These are phyloP conservation scores for Penicillium verrucosum DNA, from an alignment of 2,329 filamentous ascomycete genomes.

Conservation along the genomic window DNA sequence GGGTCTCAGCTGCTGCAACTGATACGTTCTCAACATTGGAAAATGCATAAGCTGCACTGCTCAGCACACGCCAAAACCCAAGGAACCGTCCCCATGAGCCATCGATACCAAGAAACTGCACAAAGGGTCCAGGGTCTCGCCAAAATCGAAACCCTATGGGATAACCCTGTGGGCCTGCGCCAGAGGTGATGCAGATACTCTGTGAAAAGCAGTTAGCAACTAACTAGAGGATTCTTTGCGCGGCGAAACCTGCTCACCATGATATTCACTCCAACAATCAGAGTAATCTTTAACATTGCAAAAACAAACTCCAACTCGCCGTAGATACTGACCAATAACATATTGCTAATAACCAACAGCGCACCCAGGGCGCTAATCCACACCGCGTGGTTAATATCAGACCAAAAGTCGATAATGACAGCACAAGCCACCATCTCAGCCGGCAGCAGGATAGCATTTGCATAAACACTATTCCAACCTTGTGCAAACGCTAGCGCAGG, in stretches of 20 bases:
- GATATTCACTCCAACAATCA: constrained; percentile 60
- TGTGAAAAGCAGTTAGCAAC: neutral
- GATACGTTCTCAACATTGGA: constrained; percentile 47
- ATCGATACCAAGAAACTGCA: constrained; percentile 39
- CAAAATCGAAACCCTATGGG: constrained; percentile 43
- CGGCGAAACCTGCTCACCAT: constrained; percentile 39
- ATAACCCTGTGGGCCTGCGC: constrained; percentile 29
- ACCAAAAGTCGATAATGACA: constrained; percentile 6
- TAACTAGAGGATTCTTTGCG: neutral
- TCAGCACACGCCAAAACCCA: constrained; percentile 35
- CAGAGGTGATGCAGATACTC: constrained; percentile 29
- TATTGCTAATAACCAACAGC: neutral
- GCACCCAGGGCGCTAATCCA: neutral
- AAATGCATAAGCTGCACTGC: constrained; percentile 14
- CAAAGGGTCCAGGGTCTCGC: constrained; percentile 41
- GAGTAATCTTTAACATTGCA: constrained; percentile 54
- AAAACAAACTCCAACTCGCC: constrained; percentile 55
- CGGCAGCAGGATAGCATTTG: neutral
- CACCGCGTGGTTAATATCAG: neutral
- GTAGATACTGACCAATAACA: constrained; percentile 29
- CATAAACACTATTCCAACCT: constrained; percentile 3
- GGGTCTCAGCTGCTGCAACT: constrained; percentile 50
- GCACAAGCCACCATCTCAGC: constrained; percentile 4
- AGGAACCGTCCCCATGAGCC: constrained; percentile 45
- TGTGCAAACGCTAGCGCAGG: constrained; percentile 1